phyloP scores from a whole-genome alignment of 2,329 filamentous ascomycete species.

The Penicillium sp. region DNA sequence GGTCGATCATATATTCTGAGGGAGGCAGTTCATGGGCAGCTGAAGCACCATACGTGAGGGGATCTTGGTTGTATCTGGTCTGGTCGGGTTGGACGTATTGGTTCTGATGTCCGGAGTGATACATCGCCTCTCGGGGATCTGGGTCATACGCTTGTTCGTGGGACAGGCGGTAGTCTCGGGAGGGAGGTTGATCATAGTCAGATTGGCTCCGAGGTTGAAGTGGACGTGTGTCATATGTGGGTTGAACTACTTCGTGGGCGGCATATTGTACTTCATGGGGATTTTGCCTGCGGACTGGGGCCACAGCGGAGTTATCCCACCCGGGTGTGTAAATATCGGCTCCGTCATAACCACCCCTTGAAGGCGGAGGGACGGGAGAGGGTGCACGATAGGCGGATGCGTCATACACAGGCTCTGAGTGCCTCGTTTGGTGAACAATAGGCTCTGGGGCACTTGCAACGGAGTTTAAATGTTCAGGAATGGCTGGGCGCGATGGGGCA shows the following conservation, averaged over 20 bases:
- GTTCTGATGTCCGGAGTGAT: conserved; percentile 21
- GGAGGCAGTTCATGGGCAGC: conserved; percentile 21
- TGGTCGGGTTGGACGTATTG: conserved; percentile 24
- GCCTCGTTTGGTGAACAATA: conserved; percentile 74
- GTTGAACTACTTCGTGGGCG: conserved; percentile 20
- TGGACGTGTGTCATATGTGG: conserved; percentile 27
- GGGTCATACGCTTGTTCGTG: conserved; percentile 22
- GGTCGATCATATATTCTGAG: conserved; percentile 19
- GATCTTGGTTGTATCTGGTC: conserved; percentile 26
- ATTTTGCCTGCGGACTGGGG: conserved; percentile 22
- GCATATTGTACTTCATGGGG: conserved; percentile 26
- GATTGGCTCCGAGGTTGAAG: conserved; percentile 26
- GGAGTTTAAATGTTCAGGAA: conserved; percentile 26
- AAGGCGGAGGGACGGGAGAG: conserved; percentile 7
- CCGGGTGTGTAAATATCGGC: conserved; percentile 33
- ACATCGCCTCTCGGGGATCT: conserved; percentile 14
- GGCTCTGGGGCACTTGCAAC: conserved; percentile 63
- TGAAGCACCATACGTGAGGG: conserved; percentile 21
- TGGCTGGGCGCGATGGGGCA: conserved; percentile 23
- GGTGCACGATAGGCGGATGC: conserved; percentile 41
- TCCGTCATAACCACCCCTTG: conserved; percentile 31
- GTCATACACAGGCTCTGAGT: conserved; percentile 60
- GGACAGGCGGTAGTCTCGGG: conserved; percentile 25
- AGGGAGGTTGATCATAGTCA: conserved; percentile 27
- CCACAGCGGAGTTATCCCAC: conserved; percentile 20